These are phyloP conservation scores for Polyporus tsugae DNA, from an alignment of 1,284 basidiomycete genomes.

Conservation along the genomic window DNA sequence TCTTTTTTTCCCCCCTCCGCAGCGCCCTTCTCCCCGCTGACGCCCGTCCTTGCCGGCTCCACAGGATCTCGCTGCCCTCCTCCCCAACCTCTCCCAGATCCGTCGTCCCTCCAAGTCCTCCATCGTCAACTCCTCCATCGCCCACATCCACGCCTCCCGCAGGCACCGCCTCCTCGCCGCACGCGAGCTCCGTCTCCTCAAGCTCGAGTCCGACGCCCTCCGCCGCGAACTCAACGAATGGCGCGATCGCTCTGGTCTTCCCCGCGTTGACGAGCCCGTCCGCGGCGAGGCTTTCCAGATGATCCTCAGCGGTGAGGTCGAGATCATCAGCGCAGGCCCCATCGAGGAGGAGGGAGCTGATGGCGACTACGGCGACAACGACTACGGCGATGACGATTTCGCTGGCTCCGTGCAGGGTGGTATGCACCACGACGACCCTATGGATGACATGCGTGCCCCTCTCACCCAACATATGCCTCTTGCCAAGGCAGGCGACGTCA, in stretches of 20 bases:
- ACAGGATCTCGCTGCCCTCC: conserved; percentile 86
- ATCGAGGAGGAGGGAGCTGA: conserved; percentile 64
- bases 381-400: conserved; percentile 41
- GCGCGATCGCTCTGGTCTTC: conserved; percentile 78
- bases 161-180: conserved; percentile 82
- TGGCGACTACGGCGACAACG: conserved; percentile 49
- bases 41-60: conserved; percentile 4
- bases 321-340: conserved; percentile 60
- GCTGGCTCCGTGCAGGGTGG: conserved; percentile 20
- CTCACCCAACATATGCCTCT: conserved; percentile 30
- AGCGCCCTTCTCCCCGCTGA: conserved; percentile 15
- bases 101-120: conserved; percentile 93
- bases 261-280: conserved; percentile 72
- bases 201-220: conserved; percentile 81
- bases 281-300: conserved; percentile 74
- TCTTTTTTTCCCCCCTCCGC: neutral
- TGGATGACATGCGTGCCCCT: conserved; percentile 37
- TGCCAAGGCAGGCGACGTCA: conserved; percentile 34
- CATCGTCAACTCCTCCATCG: conserved; percentile 93
- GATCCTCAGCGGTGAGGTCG: conserved; percentile 73
- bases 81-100: conserved; percentile 89
- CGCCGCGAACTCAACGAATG: conserved; percentile 89
- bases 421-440: conserved; percentile 27
- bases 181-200: conserved; percentile 78
- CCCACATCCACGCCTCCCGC: conserved; percentile 83